Base-by-base conservation (phyloP, 2,329 filamentous ascomycete genomes). In the Claviceps sp. region DNA sequence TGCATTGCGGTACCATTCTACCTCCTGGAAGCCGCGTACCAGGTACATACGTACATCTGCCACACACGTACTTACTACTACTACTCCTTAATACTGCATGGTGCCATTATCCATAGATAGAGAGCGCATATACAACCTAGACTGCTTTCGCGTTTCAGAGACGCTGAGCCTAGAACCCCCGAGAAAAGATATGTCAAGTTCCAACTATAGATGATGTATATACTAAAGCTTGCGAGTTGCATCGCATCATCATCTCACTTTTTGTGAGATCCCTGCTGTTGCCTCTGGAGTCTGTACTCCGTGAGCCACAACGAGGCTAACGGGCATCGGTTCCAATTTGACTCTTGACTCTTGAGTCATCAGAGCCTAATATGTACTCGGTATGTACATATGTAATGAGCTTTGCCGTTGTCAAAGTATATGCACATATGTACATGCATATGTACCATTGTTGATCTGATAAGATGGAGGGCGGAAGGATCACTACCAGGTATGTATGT, bases 361-460 rank as follows among this genome's bases (percentile, higher is more conserved):
- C 8, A 9, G 36, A 50, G 43, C 36, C 6, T 7, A 26, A 3
- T 22, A 22, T 22, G 22, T 22, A 22, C 22, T 22, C 22, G 3
- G 3, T 22, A 26, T 26, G 24, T 26, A 26, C 24, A 26, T 26
- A 24, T 24, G 44, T 38, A 47, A 22, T 22, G 16, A 49, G 30
- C 38, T 22, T 44, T 45, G 20, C 26, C 16, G 8, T 43, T 38
- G 36, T 46, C 47, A 49, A 34, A 22, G 16, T 34, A 40, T n/a
- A 11, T 13, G n/a, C n/a, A n/a, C n/a, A 22, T 22, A 22, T 22
- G 22, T 22, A 22, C 22, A 22, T 22, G 20, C 20, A 22, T 22
- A 22, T 22, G 22, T 22, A 22, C 22, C 22, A 22, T 40, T 20
- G 22, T 49, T 49, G 42, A 52, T 54, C 52, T 52, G 52, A 54